A percentile compares a stretch with the other conserved stretches of the same genome.
These are phyloP conservation scores for Plasmodium gallinaceum DNA, from an alignment of 169 alveolate genomes.

Conservation along the genomic window DNA sequence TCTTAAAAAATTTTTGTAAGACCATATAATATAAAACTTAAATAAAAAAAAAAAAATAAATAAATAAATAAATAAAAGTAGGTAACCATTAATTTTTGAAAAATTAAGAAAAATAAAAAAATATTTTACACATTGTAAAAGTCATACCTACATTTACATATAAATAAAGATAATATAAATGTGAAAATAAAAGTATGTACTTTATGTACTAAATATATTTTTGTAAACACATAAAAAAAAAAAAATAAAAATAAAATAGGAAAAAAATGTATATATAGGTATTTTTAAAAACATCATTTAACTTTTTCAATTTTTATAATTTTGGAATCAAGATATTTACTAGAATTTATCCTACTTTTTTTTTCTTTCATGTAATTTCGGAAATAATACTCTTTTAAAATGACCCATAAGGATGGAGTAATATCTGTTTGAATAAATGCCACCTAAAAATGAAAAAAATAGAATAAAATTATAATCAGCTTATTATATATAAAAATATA, in stretches of 20 bases:
- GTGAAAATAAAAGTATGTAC: neutral
- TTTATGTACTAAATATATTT: neutral
- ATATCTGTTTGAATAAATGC: constrained; percentile 71
- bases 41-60: neutral
- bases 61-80: neutral
- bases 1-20: no score
- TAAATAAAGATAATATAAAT: neutral
- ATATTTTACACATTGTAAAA: neutral
- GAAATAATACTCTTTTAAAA: constrained; percentile 71
- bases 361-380: constrained; percentile 42
- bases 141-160: neutral
- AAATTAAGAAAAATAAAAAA: neutral
- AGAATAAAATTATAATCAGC: no score
- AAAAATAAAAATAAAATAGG: neutral
- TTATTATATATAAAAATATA: no score
- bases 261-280: constrained; percentile 10
- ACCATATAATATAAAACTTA: no score
- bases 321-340: constrained; percentile 18
- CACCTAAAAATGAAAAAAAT: constrained; percentile 43
- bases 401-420: constrained; percentile 58
- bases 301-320: constrained; percentile 54
- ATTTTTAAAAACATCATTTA: constrained; percentile 16
- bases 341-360: constrained; percentile 11
- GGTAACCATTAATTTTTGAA: neutral
- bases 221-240: constrained; percentile 5